Evolutionary conservation across 495 filamentous ascomycete genomes (phyloP).

Genomic region (Podospora pseudocomata): DNA sequence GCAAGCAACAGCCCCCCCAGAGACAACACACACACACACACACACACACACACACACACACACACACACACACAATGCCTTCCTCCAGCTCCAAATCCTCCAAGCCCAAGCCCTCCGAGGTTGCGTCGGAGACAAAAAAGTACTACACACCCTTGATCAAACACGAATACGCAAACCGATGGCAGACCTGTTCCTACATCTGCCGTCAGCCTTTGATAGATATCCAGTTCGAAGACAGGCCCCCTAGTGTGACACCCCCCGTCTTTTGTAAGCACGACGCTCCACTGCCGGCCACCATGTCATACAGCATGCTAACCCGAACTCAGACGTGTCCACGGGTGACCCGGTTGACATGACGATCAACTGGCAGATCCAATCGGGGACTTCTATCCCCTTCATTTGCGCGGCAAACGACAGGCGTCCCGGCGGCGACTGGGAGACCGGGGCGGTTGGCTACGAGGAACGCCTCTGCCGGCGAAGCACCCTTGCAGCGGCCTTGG

Average conservation of each 20-base stretch:
- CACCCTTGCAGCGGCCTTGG: conserved; percentile 63
- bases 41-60: conserved; percentile 2
- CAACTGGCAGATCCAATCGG: conserved; percentile 47
- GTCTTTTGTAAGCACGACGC: conserved; percentile 38
- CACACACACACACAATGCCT: conserved; percentile 46
- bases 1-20: neutral
- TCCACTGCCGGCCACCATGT: neutral
- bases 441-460: conserved; percentile 65
- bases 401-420: conserved; percentile 73
- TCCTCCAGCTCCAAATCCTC: conserved; percentile 37
- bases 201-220: conserved; percentile 43
- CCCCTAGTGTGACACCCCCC: conserved; percentile 33
- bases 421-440: conserved; percentile 74
- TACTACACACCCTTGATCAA: conserved; percentile 58
- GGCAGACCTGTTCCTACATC: conserved; percentile 47
- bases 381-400: conserved; percentile 57
- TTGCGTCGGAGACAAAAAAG: conserved; percentile 65
- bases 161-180: conserved; percentile 44
- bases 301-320: conserved; percentile 13
- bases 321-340: conserved; percentile 53
- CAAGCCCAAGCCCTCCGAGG: conserved; percentile 64
- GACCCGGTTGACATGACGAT: conserved; percentile 69
- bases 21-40: no score
- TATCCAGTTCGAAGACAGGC: conserved; percentile 35
- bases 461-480: conserved; percentile 66